phyloP scores from a whole-genome alignment of 805 yeast genomes.

The Teunomyces kruisii region DNA sequence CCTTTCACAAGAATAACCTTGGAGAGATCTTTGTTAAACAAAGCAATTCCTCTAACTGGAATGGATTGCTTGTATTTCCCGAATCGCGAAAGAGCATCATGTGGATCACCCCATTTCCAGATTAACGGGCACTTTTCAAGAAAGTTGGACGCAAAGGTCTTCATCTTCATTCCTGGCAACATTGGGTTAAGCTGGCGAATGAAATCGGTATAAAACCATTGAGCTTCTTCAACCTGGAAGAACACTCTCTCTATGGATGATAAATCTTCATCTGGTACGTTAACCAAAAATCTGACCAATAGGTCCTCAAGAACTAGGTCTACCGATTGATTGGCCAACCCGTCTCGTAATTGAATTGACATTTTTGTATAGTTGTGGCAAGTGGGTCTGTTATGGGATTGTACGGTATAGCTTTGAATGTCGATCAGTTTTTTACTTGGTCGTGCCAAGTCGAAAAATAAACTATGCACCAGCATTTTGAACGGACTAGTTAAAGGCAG shows the following conservation, averaged over 20 bases:
- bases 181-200: slow-evolving; percentile 68
- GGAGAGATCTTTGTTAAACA: slow-evolving; percentile 67
- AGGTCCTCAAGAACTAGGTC: slow-evolving; percentile 82
- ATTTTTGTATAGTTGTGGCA: slow-evolving; percentile 25
- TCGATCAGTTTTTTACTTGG: slow-evolving; percentile 3
- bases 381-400: slow-evolving; percentile 5
- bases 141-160: slow-evolving; percentile 66
- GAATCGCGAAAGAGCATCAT: slow-evolving; percentile 74
- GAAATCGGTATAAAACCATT: slow-evolving; percentile 94
- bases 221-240: slow-evolving; percentile 97
- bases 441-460: neutral
- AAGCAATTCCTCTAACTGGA: slow-evolving; percentile 95
- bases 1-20: slow-evolving; percentile 83
- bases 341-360: slow-evolving; percentile 59
- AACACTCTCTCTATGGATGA: slow-evolving; percentile 77
- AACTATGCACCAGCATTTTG: neutral
- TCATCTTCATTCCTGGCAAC: slow-evolving; percentile 76
- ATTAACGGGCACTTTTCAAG: slow-evolving; percentile 69
- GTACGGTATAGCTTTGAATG: slow-evolving; percentile 1
- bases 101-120: slow-evolving; percentile 85
- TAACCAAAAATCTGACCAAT: slow-evolving; percentile 83
- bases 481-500: neutral
- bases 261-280: slow-evolving; percentile 89
- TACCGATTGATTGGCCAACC: slow-evolving; percentile 61
- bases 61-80: slow-evolving; percentile 83